Base-by-base conservation (phyloP, 805 yeast genomes). In the Monosporozyma solicola region DNA sequence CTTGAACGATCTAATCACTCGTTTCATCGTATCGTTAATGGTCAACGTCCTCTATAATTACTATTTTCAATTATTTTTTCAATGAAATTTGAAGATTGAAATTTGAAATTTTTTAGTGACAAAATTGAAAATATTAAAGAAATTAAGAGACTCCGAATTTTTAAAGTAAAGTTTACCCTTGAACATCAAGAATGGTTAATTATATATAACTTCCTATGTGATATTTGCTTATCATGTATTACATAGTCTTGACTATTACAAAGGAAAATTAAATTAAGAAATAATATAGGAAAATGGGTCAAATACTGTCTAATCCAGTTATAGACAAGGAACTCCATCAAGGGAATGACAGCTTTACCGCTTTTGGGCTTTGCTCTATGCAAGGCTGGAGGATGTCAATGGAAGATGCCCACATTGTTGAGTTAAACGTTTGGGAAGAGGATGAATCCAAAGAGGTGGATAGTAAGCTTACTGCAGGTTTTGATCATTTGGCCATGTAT, bases 351-450 rank as follows among this genome's bases (percentile, higher is more conserved):
- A 72, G 73, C 53, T 73, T 81, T 60, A 77, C 86, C 53, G 81
- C 85, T 22, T 92, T 78, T 66, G 98, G 96, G 41, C 74, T 92
- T 52, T 87, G 96, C 31, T 83, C 92, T 55, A 92, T 92, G 98
- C 99, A 92, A 73, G 99, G 99, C n/a, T 92, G 99, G 99, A 83
- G 99, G 72, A 84, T 89, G 66, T 80, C 87, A 56, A 92, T 92
- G 99, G 99, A 92, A 69, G 99, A 92, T 70, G 84, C 97, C 8
- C 98, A 92, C 69, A 81, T 90, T 47, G 80, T 80, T 47, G 61
- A 62, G 52, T 60, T 63, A 41, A 47, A 47, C 24, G 43, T 31
- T 24, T 25, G 39, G 31, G 49, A 47, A 47, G 20, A 31, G 9
- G 22, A 45, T 22, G 29, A 43, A 24, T 13, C n/a, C n/a, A 5